These are phyloP conservation scores for Bipolaris bicolor DNA, from an alignment of 2,329 filamentous ascomycete species.

Conservation along the genomic window DNA sequence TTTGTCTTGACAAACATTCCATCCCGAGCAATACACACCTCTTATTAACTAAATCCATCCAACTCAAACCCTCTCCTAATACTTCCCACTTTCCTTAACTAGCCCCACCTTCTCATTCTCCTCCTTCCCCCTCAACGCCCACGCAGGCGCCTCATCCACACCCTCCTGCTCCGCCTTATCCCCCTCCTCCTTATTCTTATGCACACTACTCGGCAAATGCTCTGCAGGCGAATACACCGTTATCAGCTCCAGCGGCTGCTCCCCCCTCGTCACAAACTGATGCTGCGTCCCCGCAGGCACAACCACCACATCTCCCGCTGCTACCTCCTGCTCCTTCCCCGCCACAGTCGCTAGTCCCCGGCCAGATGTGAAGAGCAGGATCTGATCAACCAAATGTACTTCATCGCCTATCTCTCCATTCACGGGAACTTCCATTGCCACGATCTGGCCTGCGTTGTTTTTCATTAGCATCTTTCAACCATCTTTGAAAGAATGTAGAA, in stretches of 20 bases:
- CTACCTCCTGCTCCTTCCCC: constrained; percentile 63
- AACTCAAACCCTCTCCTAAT: constrained; percentile 14
- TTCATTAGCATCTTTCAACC: not conserved
- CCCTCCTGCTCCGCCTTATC: constrained; percentile 67
- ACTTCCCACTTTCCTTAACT: constrained; percentile 55
- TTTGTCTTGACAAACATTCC: too few species aligned
- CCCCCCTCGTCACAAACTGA: constrained; percentile 68
- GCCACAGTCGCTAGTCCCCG: constrained; percentile 64
- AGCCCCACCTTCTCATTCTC: constrained; percentile 64
- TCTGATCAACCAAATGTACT: constrained; percentile 68
- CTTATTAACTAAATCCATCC: not conserved
- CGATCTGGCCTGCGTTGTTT: constrained; percentile 56
- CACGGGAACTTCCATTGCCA: constrained; percentile 69
- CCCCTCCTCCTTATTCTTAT: constrained; percentile 67
- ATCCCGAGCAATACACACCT: too few species aligned
- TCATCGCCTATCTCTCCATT: constrained; percentile 71
- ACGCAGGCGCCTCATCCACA: constrained; percentile 65
- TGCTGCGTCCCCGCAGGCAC: constrained; percentile 70
- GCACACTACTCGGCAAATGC: constrained; percentile 64
- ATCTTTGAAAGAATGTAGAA: not conserved
- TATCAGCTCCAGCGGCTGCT: constrained; percentile 64
- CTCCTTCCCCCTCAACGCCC: constrained; percentile 62
- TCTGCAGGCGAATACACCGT: constrained; percentile 69
- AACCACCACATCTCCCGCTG: constrained; percentile 64
- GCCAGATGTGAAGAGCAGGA: constrained; percentile 68